Base-by-base conservation (phyloP, 352 stramenopile species). In the Lagenidium giganteum region DNA sequence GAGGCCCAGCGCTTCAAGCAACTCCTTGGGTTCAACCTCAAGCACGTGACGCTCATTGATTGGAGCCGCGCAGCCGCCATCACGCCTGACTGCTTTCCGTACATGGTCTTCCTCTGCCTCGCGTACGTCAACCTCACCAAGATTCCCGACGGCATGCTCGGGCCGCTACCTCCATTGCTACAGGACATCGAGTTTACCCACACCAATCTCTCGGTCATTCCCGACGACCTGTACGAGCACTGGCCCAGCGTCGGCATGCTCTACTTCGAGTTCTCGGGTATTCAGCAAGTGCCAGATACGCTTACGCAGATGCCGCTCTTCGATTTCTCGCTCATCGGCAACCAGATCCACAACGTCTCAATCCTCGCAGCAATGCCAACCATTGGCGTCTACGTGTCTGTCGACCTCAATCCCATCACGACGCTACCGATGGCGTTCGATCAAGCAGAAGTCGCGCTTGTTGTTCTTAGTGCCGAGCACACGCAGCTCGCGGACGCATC, bases 261-360 rank as follows among this genome's bases (percentile, higher is more conserved):
- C 2, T 48, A 41, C 14, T 22, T 58, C 18, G 50, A 58, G 29
- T 32, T 48, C 25, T 47, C 50, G 27, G 16, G 17, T 9, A 17
- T 58, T 5, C 25, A 14, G 1, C 7, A 8, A 8, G 38, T 54
- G 5, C 43, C 50, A 14, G 24, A 16, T 4, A 31, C 44, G 21
- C 35, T 58, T 5, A 35, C 9, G 7, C 28, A 47, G 9, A 21
- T 69, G 4, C 44, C 28, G 3, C 16, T 71, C 12, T 51, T 51
- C 8, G 58, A 69, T 20, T 34, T 75, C 2, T 75, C 64, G 7
- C 45, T 76, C 3, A 57, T 63, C 20, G 54, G 52, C 36, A 76
- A 72, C 24, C 28, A 25, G 1, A 59, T 76, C 20, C 13, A 42
- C 26, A 25, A 27, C 1, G 39, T 70, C 0, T 54, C 64, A 4